phyloP scores from a whole-genome alignment of 306 rosid species.

The Pueraria montana region DNA sequence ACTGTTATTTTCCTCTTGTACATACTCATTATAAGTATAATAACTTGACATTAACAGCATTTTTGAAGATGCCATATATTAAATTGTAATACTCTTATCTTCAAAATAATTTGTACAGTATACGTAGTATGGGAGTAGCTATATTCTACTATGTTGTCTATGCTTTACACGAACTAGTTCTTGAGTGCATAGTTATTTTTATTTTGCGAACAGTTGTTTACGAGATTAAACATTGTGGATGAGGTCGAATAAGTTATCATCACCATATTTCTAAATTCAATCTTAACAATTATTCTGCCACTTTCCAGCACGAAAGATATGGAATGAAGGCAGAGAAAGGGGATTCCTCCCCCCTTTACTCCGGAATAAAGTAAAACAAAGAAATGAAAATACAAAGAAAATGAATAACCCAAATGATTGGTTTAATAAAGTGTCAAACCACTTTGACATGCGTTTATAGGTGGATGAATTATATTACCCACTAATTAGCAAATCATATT shows the following conservation, averaged over 20 bases:
- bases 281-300: constrained; percentile 46
- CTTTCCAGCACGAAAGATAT: constrained; percentile 65
- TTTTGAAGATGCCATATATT: not conserved
- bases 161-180: constrained; percentile 15
- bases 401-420: constrained; percentile 47
- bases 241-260: constrained; percentile 49
- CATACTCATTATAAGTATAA: not conserved
- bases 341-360: constrained; percentile 41
- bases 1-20: not conserved
- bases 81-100: not conserved
- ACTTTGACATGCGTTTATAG: constrained; percentile 50
- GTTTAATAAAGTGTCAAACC: constrained; percentile 46
- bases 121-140: constrained; percentile 27
- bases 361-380: not conserved
- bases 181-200: constrained; percentile 44
- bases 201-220: constrained; percentile 8
- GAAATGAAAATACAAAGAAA: not conserved
- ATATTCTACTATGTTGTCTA: constrained; percentile 35
- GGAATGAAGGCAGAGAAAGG: constrained; percentile 40
- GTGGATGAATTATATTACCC: constrained; percentile 48
- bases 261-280: constrained; percentile 47
- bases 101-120: constrained; percentile 29
- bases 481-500: constrained; percentile 34
- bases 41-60: not conserved
- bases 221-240: constrained; percentile 4